These are phyloP conservation scores for Ceratocystis eucalypticola DNA, from an alignment of 2,329 filamentous ascomycete species.

Conservation along the genomic window DNA sequence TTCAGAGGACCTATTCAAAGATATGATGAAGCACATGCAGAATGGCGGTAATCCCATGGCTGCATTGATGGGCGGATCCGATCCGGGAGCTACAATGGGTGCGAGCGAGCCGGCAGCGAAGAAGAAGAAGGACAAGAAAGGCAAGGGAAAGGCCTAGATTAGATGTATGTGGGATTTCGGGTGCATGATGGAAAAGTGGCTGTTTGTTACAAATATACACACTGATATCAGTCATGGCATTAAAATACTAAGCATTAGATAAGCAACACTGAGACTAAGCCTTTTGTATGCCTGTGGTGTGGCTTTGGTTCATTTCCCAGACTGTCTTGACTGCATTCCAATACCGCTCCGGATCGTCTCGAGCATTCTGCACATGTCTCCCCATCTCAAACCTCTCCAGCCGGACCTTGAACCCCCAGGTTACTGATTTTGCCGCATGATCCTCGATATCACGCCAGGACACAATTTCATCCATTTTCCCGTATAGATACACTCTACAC, in stretches of 20 bases:
- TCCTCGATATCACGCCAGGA: constrained; percentile 34
- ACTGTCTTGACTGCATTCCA: constrained; percentile 35
- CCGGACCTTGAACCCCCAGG: constrained; percentile 30
- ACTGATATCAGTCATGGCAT: background rate
- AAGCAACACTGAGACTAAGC: background rate
- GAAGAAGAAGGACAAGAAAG: constrained; percentile 40
- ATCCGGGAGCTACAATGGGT: constrained; percentile 22
- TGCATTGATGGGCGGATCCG: constrained; percentile 31
- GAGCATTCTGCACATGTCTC: constrained; percentile 31
- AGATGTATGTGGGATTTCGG: no score
- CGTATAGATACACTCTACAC: constrained; percentile 40
- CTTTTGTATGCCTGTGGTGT: background rate
- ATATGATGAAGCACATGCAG: constrained; percentile 92
- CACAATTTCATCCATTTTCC: constrained; percentile 36
- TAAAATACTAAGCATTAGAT: background rate
- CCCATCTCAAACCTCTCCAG: constrained; percentile 35
- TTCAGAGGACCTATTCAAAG: constrained; percentile 85
- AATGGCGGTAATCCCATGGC: constrained; percentile 35
- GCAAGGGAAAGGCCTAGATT: constrained; percentile 31
- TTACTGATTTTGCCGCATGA: constrained; percentile 32
- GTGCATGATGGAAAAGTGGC: background rate
- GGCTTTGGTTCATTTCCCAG: constrained; percentile 27
- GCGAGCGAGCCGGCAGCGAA: constrained; percentile 26
- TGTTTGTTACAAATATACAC: background rate
- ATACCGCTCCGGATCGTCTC: constrained; percentile 33